A percentile compares a stretch with the other conserved stretches of the same genome.
Conservation (phyloP, 2,329 filamentous ascomycete species). For the Dactylellina parvicollis region DNA sequence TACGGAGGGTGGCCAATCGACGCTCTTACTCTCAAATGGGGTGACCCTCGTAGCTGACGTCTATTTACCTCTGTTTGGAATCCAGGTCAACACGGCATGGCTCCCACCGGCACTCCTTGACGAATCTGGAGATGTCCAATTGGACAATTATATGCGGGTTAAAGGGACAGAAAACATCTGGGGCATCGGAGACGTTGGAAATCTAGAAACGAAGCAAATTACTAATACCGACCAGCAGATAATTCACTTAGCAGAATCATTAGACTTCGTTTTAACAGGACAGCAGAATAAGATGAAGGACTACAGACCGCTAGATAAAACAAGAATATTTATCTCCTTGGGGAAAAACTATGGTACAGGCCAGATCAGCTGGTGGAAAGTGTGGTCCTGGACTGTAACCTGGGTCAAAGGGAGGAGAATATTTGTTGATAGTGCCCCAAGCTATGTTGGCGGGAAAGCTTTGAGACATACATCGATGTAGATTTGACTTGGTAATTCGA, state of each 20-base stretch:
- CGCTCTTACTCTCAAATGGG: constrained; percentile 47
- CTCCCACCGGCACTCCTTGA: constrained; percentile 44
- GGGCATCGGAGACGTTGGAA: constrained; percentile 55
- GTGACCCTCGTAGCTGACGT: constrained; percentile 37
- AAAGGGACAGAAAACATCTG: constrained; percentile 51
- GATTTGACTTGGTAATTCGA: neutral
- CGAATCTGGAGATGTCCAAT: constrained; percentile 44
- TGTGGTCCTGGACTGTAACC: constrained; percentile 53
- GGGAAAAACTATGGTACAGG: constrained; percentile 53
- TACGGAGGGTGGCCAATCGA: constrained; percentile 15
- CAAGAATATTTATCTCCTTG: constrained; percentile 54
- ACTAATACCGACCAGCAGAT: constrained; percentile 54
- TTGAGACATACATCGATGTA: constrained; percentile 55
- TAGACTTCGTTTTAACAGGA: constrained; percentile 46
- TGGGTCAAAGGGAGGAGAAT: constrained; percentile 53
- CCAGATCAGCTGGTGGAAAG: constrained; percentile 53
- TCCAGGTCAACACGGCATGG: constrained; percentile 52
- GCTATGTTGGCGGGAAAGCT: constrained; percentile 54
- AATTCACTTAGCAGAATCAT: constrained; percentile 51
- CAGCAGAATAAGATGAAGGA: constrained; percentile 41
- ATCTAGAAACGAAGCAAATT: constrained; percentile 53
- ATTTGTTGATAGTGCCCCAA: constrained; percentile 52
- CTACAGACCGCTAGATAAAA: constrained; percentile 47
- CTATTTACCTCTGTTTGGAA: constrained; percentile 52
- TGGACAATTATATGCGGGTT: constrained; percentile 54